Evolutionary conservation across 495 filamentous ascomycete species (phyloP), one percentile per base, ranked within the genome.

Genomic region (Daldinia vernicosa): DNA sequence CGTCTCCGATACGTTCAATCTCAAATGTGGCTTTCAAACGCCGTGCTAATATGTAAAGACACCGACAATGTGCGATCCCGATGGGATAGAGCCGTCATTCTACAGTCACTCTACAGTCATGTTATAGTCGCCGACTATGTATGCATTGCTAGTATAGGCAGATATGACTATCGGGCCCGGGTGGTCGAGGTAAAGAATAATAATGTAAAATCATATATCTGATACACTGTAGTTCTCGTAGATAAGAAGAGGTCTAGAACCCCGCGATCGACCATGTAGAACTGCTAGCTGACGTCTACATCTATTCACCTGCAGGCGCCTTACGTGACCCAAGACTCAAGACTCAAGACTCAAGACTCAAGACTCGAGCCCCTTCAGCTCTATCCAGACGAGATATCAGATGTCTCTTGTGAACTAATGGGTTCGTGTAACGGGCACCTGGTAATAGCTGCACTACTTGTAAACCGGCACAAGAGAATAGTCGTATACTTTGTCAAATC

Each of bases 181-280:
- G 26, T 27, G 60, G 35, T 59, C 59, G 63, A 53, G 27, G 35
- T 8, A 51, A 67, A 28, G 35, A 4, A 35, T 56, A 56, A 6
- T 19, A 1, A 19, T 17, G 53, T 15, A 56, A 35, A 35, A 35
- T 35, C 33, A 19, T 55, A 56, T 14, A 30, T 39, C 0, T 60
- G 26, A 60, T 28, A 45, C 30, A 28, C 35, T 3, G 9, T 47
- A 24, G 24, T 43, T 60, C 56, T 28, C 22, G 24, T 54, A 72
- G 69, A 66, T 67, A 68, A 55, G 47, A 14, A 24, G 45, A 35
- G 63, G 70, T 60, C 70, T 72, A 72, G 70, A 65, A 67, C 60
- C 45, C 47, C 60, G 17, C 50, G 8, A 60, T 68, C 30, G 47
- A 60, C 50, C 43, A 61, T 45, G 39, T 62, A 35, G 56, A 60